Evolutionary conservation across 164 flowering plant genomes (phyloP).

Genomic region (Piper longum): DNA sequence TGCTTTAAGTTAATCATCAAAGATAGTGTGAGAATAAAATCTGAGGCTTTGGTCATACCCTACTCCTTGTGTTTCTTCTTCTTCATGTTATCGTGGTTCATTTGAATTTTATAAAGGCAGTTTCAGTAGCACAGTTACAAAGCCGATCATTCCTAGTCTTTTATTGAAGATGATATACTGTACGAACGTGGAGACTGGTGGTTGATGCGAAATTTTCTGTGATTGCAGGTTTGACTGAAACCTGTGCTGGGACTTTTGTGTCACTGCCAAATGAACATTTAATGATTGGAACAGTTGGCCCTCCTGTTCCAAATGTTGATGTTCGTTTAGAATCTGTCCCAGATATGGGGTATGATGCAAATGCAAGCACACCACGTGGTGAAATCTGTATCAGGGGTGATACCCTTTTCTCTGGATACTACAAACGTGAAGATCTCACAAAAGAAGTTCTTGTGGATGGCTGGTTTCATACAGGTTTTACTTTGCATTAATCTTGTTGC

Average conservation of each 20-base stretch:
- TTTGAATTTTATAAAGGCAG: no score
- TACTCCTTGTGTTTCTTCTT: no score
- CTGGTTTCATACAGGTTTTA: conserved; percentile 86
- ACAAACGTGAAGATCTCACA: conserved; percentile 88
- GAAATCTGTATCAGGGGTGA: conserved; percentile 78
- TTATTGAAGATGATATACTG: no score
- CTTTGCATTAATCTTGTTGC: neutral
- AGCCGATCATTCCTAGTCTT: no score
- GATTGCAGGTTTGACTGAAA: conserved; percentile 78
- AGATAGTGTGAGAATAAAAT: no score
- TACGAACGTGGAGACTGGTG: no score
- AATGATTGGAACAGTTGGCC: conserved; percentile 97
- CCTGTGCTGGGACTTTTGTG: conserved; percentile 91
- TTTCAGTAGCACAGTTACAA: no score
- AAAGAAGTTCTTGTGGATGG: conserved; percentile 77
- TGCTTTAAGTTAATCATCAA: no score
- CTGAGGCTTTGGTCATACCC: no score
- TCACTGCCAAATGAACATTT: conserved; percentile 58
- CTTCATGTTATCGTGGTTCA: no score
- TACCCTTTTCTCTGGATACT: conserved; percentile 77
- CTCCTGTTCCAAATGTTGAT: conserved; percentile 87
- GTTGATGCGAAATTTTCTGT: conserved; percentile 2
- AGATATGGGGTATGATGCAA: conserved; percentile 97
- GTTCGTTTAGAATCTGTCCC: conserved; percentile 90
- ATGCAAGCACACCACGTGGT: conserved; percentile 69